phyloP scores from a whole-genome alignment of 2,329 filamentous ascomycete genomes.

The Ophiobolus disseminans region DNA sequence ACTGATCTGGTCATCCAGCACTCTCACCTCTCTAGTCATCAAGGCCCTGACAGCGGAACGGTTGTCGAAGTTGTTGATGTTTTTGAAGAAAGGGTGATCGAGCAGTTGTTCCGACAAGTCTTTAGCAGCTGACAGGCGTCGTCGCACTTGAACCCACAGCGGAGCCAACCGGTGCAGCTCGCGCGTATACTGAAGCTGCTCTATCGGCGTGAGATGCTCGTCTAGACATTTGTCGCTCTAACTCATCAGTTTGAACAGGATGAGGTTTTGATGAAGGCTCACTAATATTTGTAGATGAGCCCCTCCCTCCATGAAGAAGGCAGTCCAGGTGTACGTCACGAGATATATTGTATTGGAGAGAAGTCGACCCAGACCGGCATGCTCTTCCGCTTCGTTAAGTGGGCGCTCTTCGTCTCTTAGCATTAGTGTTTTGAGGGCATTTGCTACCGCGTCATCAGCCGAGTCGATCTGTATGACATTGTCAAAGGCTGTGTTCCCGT shows the following conservation, averaged over 20 bases:
- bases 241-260: neutral
- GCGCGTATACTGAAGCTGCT: slow-evolving; percentile 15
- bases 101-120: slow-evolving; percentile 13
- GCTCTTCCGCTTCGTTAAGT: neutral
- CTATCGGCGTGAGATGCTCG: slow-evolving; percentile 2
- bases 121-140: slow-evolving; percentile 11
- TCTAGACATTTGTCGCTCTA: slow-evolving; percentile 18
- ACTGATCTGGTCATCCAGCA: slow-evolving; percentile 15
- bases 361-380: slow-evolving; percentile 10
- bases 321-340: slow-evolving; percentile 2
- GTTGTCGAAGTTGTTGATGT: neutral
- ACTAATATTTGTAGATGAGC: slow-evolving; percentile 12
- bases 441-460: slow-evolving; percentile 3
- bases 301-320: slow-evolving; percentile 13
- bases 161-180: slow-evolving; percentile 15
- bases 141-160: slow-evolving; percentile 15
- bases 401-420: slow-evolving; percentile 5
- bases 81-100: slow-evolving; percentile 7
- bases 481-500: neutral
- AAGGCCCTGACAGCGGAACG: neutral
- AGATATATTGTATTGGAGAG: slow-evolving; percentile 9
- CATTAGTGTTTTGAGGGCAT: slow-evolving; percentile 7
- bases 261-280: too few species aligned
- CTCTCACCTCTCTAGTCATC: slow-evolving; percentile 2
- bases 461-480: slow-evolving; percentile 8